Evolutionary conservation across 2,329 filamentous ascomycete genomes (phyloP).

Genomic region (Xylariaceae sp.): DNA sequence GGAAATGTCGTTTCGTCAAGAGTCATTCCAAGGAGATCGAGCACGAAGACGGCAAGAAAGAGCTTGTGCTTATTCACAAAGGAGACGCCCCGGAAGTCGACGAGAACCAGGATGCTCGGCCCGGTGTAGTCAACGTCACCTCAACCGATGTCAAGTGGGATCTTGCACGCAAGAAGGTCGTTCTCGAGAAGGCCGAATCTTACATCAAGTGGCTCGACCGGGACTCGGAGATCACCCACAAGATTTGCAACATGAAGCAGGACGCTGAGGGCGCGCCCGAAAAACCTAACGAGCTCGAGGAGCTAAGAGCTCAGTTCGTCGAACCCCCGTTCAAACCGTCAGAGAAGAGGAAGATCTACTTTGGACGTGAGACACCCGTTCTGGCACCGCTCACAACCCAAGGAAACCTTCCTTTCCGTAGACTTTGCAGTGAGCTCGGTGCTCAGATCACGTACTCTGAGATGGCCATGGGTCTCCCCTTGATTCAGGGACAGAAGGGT

Average conservation of each 20-base stretch:
- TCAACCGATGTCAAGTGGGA: constrained; percentile 64
- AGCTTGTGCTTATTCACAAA: constrained; percentile 66
- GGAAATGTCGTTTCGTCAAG: constrained; percentile 87
- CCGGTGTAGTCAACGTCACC: constrained; percentile 71
- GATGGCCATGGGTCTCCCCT: constrained; percentile 89
- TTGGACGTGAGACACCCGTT: constrained; percentile 85
- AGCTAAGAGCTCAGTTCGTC: constrained; percentile 73
- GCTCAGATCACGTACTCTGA: constrained; percentile 95
- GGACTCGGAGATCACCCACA: constrained; percentile 48
- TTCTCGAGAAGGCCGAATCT: constrained; percentile 66
- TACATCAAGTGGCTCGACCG: constrained; percentile 75
- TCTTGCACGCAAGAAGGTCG: constrained; percentile 65
- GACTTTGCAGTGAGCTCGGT: constrained; percentile 82
- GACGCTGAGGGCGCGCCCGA: constrained; percentile 39
- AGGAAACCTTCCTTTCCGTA: constrained; percentile 89
- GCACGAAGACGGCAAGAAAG: constrained; percentile 72
- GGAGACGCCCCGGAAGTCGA: constrained; percentile 40
- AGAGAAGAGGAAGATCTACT: constrained; percentile 91
- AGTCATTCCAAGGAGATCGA: constrained; percentile 82
- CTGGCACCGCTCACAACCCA: constrained; percentile 95
- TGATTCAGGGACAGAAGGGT: constrained; percentile 81
- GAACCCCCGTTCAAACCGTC: constrained; percentile 85
- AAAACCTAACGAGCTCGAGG: constrained; percentile 41
- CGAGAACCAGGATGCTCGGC: constrained; percentile 41
- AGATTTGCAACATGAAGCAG: constrained; percentile 42